Evolutionary conservation across 2,329 filamentous ascomycete genomes (phyloP).

Genomic region (Ophiostoma angusticollis): DNA sequence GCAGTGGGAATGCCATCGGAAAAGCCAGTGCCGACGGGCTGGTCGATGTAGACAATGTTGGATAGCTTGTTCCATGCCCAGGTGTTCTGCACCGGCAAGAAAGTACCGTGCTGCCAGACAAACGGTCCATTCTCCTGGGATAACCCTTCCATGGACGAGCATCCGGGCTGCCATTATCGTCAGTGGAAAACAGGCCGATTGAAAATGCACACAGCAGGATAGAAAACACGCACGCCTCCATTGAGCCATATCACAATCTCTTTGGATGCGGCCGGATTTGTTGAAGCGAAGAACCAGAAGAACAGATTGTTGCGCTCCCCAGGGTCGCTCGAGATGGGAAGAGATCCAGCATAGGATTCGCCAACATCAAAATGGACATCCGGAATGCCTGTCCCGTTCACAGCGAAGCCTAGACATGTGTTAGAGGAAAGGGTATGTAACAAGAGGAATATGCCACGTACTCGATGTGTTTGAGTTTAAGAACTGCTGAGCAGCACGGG

Average conservation of each 20-base stretch:
- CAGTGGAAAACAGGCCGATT: not conserved
- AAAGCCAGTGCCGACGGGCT: conserved; percentile 56
- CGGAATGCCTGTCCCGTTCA: conserved; percentile 52
- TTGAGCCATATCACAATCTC: conserved; percentile 53
- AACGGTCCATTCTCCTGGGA: conserved; percentile 70
- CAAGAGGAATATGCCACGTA: not conserved
- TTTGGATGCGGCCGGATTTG: conserved; percentile 34
- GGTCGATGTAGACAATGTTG: conserved; percentile 66
- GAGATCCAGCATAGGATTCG: conserved; percentile 50
- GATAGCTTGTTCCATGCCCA: conserved; percentile 67
- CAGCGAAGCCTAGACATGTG: conserved; percentile 38
- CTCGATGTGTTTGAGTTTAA: conserved; percentile 13
- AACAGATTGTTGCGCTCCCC: conserved; percentile 38
- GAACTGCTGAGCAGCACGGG: conserved; percentile 5
- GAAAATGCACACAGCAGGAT: not conserved
- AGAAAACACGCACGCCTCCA: conserved; percentile 28
- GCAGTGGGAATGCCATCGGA: conserved; percentile 51
- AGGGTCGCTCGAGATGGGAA: conserved; percentile 40
- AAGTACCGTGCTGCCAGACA: conserved; percentile 57
- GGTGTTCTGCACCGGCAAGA: conserved; percentile 48
- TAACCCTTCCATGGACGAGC: conserved; percentile 52
- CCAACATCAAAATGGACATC: conserved; percentile 57
- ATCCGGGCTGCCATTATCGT: conserved; percentile 32
- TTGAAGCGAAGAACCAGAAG: conserved; percentile 56
- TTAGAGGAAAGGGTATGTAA: not conserved